These are phyloP conservation scores for Termitomyces sp. DNA, from an alignment of 768 basidiomycete genomes.

Conservation along the genomic window DNA sequence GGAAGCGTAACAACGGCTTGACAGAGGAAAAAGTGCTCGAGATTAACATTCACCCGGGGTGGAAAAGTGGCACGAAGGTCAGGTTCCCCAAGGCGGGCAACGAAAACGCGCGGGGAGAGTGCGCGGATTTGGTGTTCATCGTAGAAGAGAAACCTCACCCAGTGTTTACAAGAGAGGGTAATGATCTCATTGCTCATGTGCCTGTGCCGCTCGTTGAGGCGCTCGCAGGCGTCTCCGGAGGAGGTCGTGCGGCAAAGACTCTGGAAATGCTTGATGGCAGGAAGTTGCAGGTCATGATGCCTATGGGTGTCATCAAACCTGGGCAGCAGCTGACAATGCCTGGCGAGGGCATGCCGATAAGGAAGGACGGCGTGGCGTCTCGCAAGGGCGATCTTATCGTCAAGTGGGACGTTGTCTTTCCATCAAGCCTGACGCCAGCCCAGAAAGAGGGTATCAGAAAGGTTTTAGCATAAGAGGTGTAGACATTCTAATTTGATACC, in stretches of 20 bases:
- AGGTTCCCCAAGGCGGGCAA: slow-evolving; percentile 87
- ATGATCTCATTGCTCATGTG: slow-evolving; percentile 63
- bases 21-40: slow-evolving; percentile 87
- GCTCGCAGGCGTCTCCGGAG: slow-evolving; percentile 45
- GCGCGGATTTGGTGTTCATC: slow-evolving; percentile 93
- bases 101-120: slow-evolving; percentile 56
- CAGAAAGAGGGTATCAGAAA: slow-evolving; percentile 82
- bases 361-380: slow-evolving; percentile 65
- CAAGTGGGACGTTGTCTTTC: slow-evolving; percentile 83
- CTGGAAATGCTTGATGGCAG: slow-evolving; percentile 79
- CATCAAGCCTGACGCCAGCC: slow-evolving; percentile 59
- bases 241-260: slow-evolving; percentile 36
- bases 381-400: slow-evolving; percentile 83
- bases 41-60: slow-evolving; percentile 77
- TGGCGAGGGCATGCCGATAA: slow-evolving; percentile 89
- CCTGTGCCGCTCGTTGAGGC: slow-evolving; percentile 81
- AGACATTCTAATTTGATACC: slow-evolving; percentile 1
- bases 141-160: slow-evolving; percentile 93
- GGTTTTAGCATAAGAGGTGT: slow-evolving; percentile 40
- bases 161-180: slow-evolving; percentile 70
- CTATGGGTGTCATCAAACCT: slow-evolving; percentile 68
- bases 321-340: slow-evolving; percentile 63
- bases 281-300: slow-evolving; percentile 61
- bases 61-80: slow-evolving; percentile 96
- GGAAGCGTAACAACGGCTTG: slow-evolving; percentile 62